Evolutionary conservation across 306 rosid species (phyloP), one percentile per base, ranked within the genome.

Genomic region (Clitoria ternatea): DNA sequence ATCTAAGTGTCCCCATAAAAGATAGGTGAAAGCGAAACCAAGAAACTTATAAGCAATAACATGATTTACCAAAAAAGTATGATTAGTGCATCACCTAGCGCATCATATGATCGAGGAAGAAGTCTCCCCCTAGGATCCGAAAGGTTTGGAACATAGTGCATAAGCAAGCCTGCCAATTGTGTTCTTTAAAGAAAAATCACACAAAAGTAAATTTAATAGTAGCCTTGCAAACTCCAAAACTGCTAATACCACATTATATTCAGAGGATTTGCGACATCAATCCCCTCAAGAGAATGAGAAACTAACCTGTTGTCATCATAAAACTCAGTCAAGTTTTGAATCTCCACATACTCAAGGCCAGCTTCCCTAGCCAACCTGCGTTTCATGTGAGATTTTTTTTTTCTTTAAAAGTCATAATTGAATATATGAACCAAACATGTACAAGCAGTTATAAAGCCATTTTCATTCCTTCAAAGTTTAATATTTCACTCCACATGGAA

Each of bases 301-400:
- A 69, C 65, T 20, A 73, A 94, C 99, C 99, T 91, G 83, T 89
- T 91, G 79, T 94, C 99, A 20, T 94, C 99, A 44, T 87, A 94
- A 78, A 91, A 94, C 42, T 94, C 99, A 0, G 97, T 91, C 71
- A 91, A 75, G 82, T 91, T 94, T 83, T 94, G 99, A 76, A 94
- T 94, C 82, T 94, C 97, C 27, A 91, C 85, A 47, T 89, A 94
- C 86, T 91, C 97, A 18, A 94, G 96, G 77, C 99, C 96, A 47
- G 99, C 92, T 87, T 91, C 99, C 82, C 99, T 86, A 33, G 95
- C 99, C 83, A 94, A 85, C 87, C 99, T 94, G 80, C 13, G 71
- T 66, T 67, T 76, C 40, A 72, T 27, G 48, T 56, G 19, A 61
- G 22, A 55, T 32, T 30, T 36, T 70, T 66, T 44, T 3, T 32